Evolutionary conservation across 768 basidiomycete genomes (phyloP), one percentile per base, ranked within the genome.

Genomic region (Suillus paluster): DNA sequence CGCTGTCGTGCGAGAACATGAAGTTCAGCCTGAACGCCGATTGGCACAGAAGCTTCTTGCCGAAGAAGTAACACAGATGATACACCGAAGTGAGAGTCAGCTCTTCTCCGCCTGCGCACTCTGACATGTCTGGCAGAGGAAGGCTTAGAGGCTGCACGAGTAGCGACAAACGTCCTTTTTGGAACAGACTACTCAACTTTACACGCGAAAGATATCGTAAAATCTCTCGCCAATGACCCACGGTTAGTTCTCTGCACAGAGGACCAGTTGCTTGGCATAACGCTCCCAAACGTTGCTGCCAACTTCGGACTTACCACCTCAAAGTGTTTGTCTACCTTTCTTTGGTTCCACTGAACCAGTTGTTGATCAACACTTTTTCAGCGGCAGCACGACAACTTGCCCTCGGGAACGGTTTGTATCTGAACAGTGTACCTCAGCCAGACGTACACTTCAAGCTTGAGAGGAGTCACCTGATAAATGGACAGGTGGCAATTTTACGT

Each of bases 331-430:
- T 78, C 19, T 38, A 15, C 25, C 53, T 33, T 42, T 39, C 48
- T 56, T 49, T 21, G 44, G 11, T 58, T 58, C 41, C 7, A 27
- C 33, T 30, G 52, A 19, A 34, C 41, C 36, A 6, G 33, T 41
- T 6, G 58, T 59, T 70, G 38, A 72, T 39, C 10, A 25, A 23
- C 38, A 46, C n/a, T 48, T 25, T 34, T 39, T 30, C 65, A 93
- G 92, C 85, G 61, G 88, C 86, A 49, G 89, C 91, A 1, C 81
- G 82, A 44, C 80, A 83, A 38, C 80, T 94, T 19, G 80, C 91
- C 33, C 71, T 81, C 50, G 81, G 84, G 1, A 85, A 86, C 27
- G 93, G 92, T 10, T 75, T 95, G 15, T 91, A 91, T 70, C 67
- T 92, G 41, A 95, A 97, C 72, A 86, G 88, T 57, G 59, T 67